Base-by-base conservation (phyloP, 2,329 filamentous ascomycete species). In the Pseudofabraea citricarpa region DNA sequence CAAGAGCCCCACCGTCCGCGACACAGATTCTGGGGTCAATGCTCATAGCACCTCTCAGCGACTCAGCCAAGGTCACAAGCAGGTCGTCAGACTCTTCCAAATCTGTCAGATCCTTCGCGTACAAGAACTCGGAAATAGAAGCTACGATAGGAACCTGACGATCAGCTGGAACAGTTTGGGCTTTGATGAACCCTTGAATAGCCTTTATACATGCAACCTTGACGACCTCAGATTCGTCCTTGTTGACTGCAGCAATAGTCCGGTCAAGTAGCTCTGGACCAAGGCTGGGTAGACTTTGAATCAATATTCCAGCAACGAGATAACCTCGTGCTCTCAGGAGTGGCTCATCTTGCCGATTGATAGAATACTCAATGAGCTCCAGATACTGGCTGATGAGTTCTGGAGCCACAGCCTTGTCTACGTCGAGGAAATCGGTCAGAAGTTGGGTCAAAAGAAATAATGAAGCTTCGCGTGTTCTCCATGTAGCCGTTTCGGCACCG, bases 181-280 rank as follows among this genome's bases (percentile, higher is more conserved):
- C 71, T 47, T 67, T 71, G 40, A 82, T 72, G 45, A 82, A 75
- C 13, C 76, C 75, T 57, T 96, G 89, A 26, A 95, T 68, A 2
- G 89, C 85, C 61, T 91, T 90, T 56, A 97, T 85, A 58, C 89
- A 95, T 16, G 91, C 83, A 15, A 95, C 90, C 63, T 93, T 88
- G 33, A 97, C 91, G 26, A 97, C 81, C 62, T 96, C 90, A 0
- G 87, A 86, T 16, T 81, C 71, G 52, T 95, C 90, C 26, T 72
- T 72, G 8, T 79, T 81, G 52, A 95, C 87, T 6, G 84, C 83
- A 40, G 85, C 79, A 41, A 97, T 76, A 2, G 87, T 85, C 24
- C 76, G 78, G 55, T 90, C 81, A 53, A 90, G 72, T 45, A 91
- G 75, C 6, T 72, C 75, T 12, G 75, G 71, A 8, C 73, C 74